Conservation (phyloP, 163 green algal species). For the Scenedesmus sp. region DNA sequence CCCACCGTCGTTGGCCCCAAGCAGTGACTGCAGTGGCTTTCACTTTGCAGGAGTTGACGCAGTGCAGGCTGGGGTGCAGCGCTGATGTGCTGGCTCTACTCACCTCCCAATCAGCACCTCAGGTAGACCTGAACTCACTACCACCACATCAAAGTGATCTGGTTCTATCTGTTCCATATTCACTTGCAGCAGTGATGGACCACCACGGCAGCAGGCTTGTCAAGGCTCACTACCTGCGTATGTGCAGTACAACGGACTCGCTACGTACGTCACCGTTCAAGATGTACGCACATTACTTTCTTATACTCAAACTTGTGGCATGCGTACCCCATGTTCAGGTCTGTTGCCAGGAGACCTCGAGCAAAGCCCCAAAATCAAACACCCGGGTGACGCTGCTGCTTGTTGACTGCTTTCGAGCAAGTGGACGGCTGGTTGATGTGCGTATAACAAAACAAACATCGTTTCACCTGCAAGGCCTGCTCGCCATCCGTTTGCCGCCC, state of each 20-base stretch:
- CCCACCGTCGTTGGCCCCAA: too few species aligned
- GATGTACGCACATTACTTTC: neutral
- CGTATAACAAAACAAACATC: neutral
- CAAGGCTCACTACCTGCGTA: neutral
- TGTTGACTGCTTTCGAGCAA: too few species aligned
- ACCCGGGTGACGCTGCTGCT: neutral
- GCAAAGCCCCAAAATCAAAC: conserved; percentile 9
- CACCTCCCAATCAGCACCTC: conserved; percentile 66
- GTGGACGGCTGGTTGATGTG: neutral
- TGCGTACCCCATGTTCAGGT: neutral
- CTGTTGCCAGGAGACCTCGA: neutral
- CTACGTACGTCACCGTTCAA: neutral
- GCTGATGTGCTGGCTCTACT: conserved; percentile 1
- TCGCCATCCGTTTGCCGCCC: neutral
- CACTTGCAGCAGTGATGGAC: neutral
- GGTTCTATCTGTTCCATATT: conserved; percentile 53
- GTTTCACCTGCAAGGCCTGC: neutral
- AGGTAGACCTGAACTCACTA: conserved; percentile 62
- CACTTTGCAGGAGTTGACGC: neutral
- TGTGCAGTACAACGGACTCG: neutral
- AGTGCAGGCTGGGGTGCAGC: neutral
- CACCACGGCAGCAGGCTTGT: neutral
- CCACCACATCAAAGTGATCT: conserved; percentile 54
- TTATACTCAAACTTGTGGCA: too few species aligned
- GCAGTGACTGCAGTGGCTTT: neutral